Evolutionary conservation across 331 rosid genomes (phyloP).

Genomic region (Telfairia occidentalis): DNA sequence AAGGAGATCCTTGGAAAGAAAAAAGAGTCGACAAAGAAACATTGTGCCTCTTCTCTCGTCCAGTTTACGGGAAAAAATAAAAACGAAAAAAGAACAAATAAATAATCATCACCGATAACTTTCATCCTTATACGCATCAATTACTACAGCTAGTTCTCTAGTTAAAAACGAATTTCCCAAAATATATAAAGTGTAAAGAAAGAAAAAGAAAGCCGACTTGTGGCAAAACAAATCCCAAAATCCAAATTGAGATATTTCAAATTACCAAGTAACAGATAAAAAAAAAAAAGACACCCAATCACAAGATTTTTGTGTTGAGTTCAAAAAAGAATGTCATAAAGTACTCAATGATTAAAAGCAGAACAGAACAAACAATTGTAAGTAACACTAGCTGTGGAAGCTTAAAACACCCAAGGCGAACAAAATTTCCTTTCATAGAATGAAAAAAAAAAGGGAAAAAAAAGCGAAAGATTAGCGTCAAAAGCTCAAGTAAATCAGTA

Average conservation of each 20-base stretch:
- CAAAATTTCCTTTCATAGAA: slow-evolving; percentile 14
- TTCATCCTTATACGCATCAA: neutral
- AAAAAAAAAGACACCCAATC: slow-evolving; percentile 5
- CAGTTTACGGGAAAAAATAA: neutral
- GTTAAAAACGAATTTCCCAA: neutral
- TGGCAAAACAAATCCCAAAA: neutral
- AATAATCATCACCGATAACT: neutral
- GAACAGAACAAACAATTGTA: slow-evolving; percentile 14
- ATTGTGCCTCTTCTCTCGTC: neutral
- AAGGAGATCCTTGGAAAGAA: neutral
- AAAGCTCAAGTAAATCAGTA: neutral
- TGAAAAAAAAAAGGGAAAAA: neutral
- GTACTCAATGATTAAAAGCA: slow-evolving; percentile 9
- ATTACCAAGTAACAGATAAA: neutral
- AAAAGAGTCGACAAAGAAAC: neutral
- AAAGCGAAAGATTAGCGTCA: neutral
- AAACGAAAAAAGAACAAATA: neutral
- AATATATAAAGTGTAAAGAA: neutral
- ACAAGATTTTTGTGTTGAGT: neutral
- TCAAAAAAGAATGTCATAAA: slow-evolving; percentile 6
- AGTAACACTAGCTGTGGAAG: slow-evolving; percentile 7
- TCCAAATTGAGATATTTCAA: neutral
- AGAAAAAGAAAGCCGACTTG: neutral
- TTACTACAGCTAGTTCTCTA: neutral
- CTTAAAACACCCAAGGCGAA: neutral